Base-by-base conservation (phyloP, 2,329 filamentous ascomycete genomes). In the Diaporthe amygdali region DNA sequence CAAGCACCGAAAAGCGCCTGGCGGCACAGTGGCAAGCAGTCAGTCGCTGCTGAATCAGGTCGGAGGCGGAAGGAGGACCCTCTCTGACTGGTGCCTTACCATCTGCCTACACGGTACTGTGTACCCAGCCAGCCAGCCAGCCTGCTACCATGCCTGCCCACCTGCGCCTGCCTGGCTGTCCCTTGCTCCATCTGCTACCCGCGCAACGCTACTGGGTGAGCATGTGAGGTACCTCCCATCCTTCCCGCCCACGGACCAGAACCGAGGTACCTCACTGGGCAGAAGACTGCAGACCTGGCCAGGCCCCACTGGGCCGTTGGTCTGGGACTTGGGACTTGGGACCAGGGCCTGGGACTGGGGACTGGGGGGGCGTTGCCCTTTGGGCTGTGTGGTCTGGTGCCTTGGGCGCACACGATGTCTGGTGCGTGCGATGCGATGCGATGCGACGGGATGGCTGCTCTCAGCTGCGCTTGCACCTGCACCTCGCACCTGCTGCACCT, bases 31-130 rank as follows among this genome's bases (percentile, higher is more conserved):
- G n/a, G 52, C 12, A 37, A 37, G 37, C 59, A 64, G 59, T 63
- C 59, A 63, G 59, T 47, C 27, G 41, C 27, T 47, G 59, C 59
- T 47, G 59, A 63, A 47, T 47, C 59, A 63, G 59, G 59, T 5
- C 41, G 20, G 27, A 30, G 20, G 20, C 41, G 44, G 44, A 64
- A 20, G 17, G 41, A 64, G 44, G 59, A 46, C 27, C 27, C 44
- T 30, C 41, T 37, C 30, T 64, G 59, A 64, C 59, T 49, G 59
- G 59, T 64, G 41, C 41, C 59, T 47, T 63, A 39, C 39, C 5
- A 17, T 25, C 9, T 46, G 56, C 56, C 56, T 61, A n/a, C 39
- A n/a, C n/a, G n/a, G n/a, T n/a, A n/a, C n/a, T n/a, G n/a, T n/a
- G n/a, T n/a, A n/a, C n/a, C n/a, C n/a, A n/a, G n/a, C n/a, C n/a